phyloP scores from a whole-genome alignment of 1,284 basidiomycete species.

The Ganoderma meredithae region DNA sequence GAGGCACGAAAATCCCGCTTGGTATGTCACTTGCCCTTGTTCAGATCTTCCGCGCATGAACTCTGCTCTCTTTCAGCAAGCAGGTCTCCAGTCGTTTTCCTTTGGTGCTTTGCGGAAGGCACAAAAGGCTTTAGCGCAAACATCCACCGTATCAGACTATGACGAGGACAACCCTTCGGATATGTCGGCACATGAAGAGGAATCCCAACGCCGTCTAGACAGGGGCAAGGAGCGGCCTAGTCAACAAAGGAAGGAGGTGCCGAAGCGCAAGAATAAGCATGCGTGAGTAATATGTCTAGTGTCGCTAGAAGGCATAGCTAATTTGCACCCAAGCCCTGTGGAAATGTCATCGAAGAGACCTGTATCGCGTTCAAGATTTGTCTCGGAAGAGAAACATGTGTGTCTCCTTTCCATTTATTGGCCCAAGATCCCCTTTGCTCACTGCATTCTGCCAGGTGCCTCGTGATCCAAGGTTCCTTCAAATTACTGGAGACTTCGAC shows the following conservation, averaged over 20 bases:
- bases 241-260: constrained; percentile 52
- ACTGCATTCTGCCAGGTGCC: constrained; percentile 57
- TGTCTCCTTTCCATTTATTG: constrained; percentile 36
- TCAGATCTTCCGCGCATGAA: not conserved
- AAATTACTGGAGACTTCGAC: constrained; percentile 77
- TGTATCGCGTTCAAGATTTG: constrained; percentile 79
- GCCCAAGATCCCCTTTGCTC: not conserved
- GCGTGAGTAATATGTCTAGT: constrained; percentile 68
- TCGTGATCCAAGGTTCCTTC: constrained; percentile 91
- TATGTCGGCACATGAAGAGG: constrained; percentile 34
- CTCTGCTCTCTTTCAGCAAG: constrained; percentile 20
- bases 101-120: constrained; percentile 75
- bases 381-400: constrained; percentile 78
- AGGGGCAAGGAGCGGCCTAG: constrained; percentile 40
- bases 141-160: constrained; percentile 40
- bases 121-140: constrained; percentile 57
- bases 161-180: constrained; percentile 42
- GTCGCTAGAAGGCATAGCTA: constrained; percentile 11
- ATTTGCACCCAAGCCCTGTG: constrained; percentile 63
- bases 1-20: constrained; percentile 30
- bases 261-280: constrained; percentile 84
- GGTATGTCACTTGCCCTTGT: constrained; percentile 24
- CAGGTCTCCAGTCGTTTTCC: constrained; percentile 65
- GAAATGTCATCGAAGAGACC: constrained; percentile 90
- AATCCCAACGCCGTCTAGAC: constrained; percentile 12